Percentiles rank a stretch among this genome's conserved stretches.
These are phyloP conservation scores for Porphyrellus cyaneotinctus DNA, from an alignment of 768 basidiomycete genomes.

Conservation along the genomic window DNA sequence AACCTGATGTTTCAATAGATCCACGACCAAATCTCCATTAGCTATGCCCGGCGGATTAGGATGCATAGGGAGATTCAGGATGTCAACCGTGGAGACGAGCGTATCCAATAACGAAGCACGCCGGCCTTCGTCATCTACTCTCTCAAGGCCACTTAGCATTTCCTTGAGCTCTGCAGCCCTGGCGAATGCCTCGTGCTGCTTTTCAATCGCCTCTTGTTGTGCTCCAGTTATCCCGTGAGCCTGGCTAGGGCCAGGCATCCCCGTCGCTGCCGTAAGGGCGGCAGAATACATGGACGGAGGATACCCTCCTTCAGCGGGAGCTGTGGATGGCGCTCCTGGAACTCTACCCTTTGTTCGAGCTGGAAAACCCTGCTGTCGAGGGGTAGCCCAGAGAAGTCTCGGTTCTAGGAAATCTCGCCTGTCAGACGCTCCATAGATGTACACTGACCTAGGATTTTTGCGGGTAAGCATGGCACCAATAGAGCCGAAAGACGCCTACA, in stretches of 20 bases:
- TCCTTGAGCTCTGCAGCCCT: constrained; percentile 66
- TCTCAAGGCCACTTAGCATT: constrained; percentile 65
- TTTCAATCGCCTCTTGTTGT: constrained; percentile 32
- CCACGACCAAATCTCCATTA: constrained; percentile 62
- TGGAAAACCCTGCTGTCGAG: constrained; percentile 56
- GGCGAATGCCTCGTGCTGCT: constrained; percentile 40
- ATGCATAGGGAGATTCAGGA: constrained; percentile 66
- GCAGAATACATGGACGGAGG: constrained; percentile 15
- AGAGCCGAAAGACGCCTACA: constrained; percentile 41
- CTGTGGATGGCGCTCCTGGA: constrained; percentile 22
- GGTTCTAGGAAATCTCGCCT: constrained; percentile 61
- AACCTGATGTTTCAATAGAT: constrained; percentile 83
- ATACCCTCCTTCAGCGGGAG: constrained; percentile 11
- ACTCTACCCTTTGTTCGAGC: constrained; percentile 8
- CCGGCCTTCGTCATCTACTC: constrained; percentile 72
- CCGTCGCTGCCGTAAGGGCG: constrained; percentile 14
- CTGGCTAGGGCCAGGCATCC: constrained; percentile 21
- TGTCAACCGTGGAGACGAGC: constrained; percentile 63
- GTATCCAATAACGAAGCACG: constrained; percentile 68
- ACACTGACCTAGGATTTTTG: constrained; percentile 47
- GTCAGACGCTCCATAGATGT: constrained; percentile 66
- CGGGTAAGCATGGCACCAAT: background rate
- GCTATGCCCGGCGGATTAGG: constrained; percentile 66
- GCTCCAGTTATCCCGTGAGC: constrained; percentile 22
- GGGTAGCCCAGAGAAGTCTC: constrained; percentile 69